Evolutionary conservation across 2,329 filamentous ascomycete genomes (phyloP).

Genomic region (Microdochium nivale): DNA sequence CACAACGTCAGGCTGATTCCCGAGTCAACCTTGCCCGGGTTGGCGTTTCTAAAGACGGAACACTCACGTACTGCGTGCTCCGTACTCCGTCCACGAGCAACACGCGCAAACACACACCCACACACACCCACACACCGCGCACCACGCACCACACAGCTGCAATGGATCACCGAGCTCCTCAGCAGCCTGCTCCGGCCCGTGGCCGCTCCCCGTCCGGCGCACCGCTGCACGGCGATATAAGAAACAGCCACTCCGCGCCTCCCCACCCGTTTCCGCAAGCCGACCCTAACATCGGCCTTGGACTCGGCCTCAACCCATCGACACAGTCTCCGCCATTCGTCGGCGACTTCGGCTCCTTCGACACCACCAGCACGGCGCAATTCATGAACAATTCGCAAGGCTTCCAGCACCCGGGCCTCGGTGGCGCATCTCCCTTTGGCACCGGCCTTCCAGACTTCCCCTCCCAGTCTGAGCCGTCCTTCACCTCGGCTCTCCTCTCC

Average conservation of each 20-base stretch:
- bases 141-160: conserved; percentile 6
- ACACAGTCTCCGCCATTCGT: conserved; percentile 31
- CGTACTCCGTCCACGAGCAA: neutral
- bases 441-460: conserved; percentile 30
- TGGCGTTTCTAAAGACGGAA: conserved; percentile 23
- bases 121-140: too few species aligned
- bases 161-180: conserved; percentile 41
- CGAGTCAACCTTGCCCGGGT: conserved; percentile 18
- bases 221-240: conserved; percentile 57
- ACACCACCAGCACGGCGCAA: conserved; percentile 29
- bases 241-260: conserved; percentile 56
- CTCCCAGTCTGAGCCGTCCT: conserved; percentile 32
- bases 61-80: neutral
- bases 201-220: conserved; percentile 55
- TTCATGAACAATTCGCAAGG: conserved; percentile 39
- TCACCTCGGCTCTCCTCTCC: conserved; percentile 36
- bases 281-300: conserved; percentile 42
- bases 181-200: conserved; percentile 24
- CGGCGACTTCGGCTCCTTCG: conserved; percentile 37
- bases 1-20: conserved; percentile 20
- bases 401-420: conserved; percentile 34
- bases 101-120: too few species aligned
- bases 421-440: conserved; percentile 22
- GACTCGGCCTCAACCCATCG: conserved; percentile 48
- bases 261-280: conserved; percentile 46